Percentiles rank a stretch among this genome's conserved stretches.
Evolutionary conservation across 73 alveolate genomes (phyloP).

Genomic region (Tetrahymena malaccensis): DNA sequence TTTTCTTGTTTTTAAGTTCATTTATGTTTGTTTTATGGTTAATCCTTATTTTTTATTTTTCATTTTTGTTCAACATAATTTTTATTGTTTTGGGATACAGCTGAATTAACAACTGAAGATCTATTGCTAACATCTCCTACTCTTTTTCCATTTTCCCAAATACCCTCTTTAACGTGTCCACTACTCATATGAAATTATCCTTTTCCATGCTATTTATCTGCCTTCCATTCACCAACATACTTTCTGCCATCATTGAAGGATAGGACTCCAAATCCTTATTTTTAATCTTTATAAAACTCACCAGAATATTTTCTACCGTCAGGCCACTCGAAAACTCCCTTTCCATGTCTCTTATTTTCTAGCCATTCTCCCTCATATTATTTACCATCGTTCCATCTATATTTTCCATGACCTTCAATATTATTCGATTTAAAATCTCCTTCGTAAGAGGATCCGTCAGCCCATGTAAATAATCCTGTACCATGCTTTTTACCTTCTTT

Average conservation of each 20-base stretch:
- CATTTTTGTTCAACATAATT: not conserved
- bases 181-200: slow-evolving; percentile 7
- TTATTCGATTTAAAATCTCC: slow-evolving; percentile 59
- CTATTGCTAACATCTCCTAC: slow-evolving; percentile 11
- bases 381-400: slow-evolving; percentile 38
- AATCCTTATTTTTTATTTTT: too few relatives aligned
- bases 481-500: slow-evolving; percentile 68
- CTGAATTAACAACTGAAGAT: not conserved
- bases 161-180: slow-evolving; percentile 21
- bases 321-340: slow-evolving; percentile 35
- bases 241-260: slow-evolving; percentile 58
- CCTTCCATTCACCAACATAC: slow-evolving; percentile 70
- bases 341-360: slow-evolving; percentile 26
- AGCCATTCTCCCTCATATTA: slow-evolving; percentile 35
- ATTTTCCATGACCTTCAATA: slow-evolving; percentile 43
- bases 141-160: slow-evolving; percentile 32
- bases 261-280: slow-evolving; percentile 39
- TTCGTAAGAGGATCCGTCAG: slow-evolving; percentile 63
- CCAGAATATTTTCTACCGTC: slow-evolving; percentile 36
- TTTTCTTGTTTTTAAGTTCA: too few relatives aligned
- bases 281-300: slow-evolving; percentile 2
- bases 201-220: slow-evolving; percentile 68
- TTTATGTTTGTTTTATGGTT: too few relatives aligned
- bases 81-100: not conserved
- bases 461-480: slow-evolving; percentile 66